Conservation (phyloP, 495 filamentous ascomycete species). For the Penicillium herquei region DNA sequence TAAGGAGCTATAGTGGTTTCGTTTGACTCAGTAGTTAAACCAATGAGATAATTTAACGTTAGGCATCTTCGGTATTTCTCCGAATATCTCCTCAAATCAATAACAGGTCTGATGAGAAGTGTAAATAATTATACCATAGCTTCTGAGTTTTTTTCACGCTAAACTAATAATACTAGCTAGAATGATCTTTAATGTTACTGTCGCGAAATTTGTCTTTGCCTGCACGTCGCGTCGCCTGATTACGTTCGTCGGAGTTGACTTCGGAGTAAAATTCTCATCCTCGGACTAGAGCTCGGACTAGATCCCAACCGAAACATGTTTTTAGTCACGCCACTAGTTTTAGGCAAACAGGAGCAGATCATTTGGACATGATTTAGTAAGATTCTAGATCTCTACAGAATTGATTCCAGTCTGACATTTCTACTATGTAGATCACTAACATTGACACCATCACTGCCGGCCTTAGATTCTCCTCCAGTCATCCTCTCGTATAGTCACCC, state of each 20-base stretch:
- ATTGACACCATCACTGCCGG: no score
- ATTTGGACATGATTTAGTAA: neutral
- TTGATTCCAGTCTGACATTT: neutral
- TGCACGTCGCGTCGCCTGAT: neutral
- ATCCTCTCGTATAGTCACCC: neutral
- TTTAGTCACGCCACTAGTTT: constrained; percentile 7
- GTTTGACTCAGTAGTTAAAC: no score
- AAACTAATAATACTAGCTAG: neutral
- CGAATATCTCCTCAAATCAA: no score
- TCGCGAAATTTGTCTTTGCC: neutral
- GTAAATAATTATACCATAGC: no score
- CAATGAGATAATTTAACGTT: no score
- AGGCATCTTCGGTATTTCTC: no score
- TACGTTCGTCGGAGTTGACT: neutral
- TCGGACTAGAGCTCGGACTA: constrained; percentile 12
- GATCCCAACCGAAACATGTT: neutral
- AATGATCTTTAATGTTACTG: neutral
- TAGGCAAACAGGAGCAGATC: neutral
- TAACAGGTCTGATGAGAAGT: no score
- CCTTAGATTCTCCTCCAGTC: no score
- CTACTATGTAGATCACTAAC: neutral
- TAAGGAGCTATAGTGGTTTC: neutral
- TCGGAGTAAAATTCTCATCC: neutral
- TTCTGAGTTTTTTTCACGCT: no score
- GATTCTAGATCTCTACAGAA: neutral